Conservation (phyloP, 139 green algal species). For the Picochlorum sp. region DNA sequence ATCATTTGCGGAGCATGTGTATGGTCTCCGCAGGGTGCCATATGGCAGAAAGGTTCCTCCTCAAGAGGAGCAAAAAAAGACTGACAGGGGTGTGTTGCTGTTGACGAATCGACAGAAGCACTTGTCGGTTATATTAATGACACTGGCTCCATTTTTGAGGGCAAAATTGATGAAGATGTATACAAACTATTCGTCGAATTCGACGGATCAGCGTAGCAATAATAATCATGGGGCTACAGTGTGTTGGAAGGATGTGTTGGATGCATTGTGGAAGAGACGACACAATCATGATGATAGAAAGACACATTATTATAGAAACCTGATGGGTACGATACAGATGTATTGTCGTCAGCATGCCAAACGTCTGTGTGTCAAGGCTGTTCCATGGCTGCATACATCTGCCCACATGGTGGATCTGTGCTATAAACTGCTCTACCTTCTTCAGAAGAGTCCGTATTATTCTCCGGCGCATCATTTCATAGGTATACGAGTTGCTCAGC, state of each 20-base stretch:
- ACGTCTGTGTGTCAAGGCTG: conserved; percentile 28
- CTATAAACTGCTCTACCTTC: conserved; percentile 68
- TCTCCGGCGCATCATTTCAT: conserved; percentile 48
- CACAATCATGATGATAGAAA: too few relatives aligned
- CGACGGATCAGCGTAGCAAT: too few relatives aligned
- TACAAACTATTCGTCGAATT: neutral
- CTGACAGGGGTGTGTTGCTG: neutral
- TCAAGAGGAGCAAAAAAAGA: too few relatives aligned
- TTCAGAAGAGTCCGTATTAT: conserved; percentile 40
- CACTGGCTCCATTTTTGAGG: conserved; percentile 60
- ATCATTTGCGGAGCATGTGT: conserved; percentile 76
- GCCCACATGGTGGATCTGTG: conserved; percentile 46
- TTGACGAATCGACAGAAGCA: neutral
- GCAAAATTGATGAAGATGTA: conserved; percentile 41
- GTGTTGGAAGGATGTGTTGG: neutral
- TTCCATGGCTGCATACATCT: conserved; percentile 42
- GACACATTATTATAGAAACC: too few relatives aligned
- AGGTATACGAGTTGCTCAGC: conserved; percentile 44
- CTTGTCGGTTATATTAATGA: conserved; percentile 36
- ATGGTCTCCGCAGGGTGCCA: conserved; percentile 47
- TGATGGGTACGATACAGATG: neutral
- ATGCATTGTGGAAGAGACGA: neutral
- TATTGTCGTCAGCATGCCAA: neutral
- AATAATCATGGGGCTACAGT: too few relatives aligned
- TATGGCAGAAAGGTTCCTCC: too few relatives aligned